Base-by-base conservation (phyloP, 768 basidiomycete species). In the Rhizopogon vulgaris region DNA sequence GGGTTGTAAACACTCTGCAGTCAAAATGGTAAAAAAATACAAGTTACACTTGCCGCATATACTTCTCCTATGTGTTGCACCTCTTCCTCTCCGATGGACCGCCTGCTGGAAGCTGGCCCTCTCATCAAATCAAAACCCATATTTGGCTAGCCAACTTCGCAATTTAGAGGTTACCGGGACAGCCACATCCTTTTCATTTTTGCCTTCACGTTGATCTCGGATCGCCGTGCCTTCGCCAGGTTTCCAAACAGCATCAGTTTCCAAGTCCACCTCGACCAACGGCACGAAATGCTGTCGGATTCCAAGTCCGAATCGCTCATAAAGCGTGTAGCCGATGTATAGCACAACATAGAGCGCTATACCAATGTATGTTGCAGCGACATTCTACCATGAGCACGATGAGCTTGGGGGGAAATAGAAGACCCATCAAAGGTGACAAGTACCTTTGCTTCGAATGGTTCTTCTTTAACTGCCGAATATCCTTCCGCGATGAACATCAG, bases 401-500 rank as follows among this genome's bases (percentile, higher is more conserved):
- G 24, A 38, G 40, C 6, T 22, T 24, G 11, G 7, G 10, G 5
- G 5, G 7, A 5, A 7, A 22, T 18, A 2, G 42, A 27, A 6
- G 28, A 27, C 41, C 4, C 4, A 10, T 41, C 24, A 25, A 18
- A 36, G 9, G 17, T 15, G 40, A 14, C 7, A 57, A 71, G 27
- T 41, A 78, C 79, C 58, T 71, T 63, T 4, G 68, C 60, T 18
- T 69, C 68, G 54, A 79, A 80, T 12, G 76, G 76, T 32, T 73
- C 60, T 47, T 73, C 63, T 30, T 68, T 62, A 41, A 76, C 73
- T 2, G 78, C 71, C 5, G 78, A 67, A 57, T 80, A 80, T 4
- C 80, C 80, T 54, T 82, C 73, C 4, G 78, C 79, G 27, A 74
- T 64, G 57, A 83, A 80, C 76, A 82, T 79, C 52, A 75, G 57